Evolutionary conservation across 768 basidiomycete species (phyloP), one percentile per base, ranked within the genome.

Genomic region (Mycena vitilis): DNA sequence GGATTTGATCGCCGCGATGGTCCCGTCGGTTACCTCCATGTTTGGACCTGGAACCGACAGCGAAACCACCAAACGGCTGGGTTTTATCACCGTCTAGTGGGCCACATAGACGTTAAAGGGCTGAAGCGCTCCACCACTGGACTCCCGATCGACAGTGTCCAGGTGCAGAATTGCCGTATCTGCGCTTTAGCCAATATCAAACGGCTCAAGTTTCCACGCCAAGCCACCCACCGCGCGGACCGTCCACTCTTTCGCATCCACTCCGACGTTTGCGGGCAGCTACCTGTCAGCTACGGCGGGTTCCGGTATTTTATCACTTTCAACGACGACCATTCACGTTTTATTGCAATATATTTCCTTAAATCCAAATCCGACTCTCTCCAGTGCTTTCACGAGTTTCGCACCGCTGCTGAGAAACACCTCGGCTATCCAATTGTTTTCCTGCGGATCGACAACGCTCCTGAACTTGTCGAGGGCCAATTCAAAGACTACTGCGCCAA

Each of bases 221-320:
- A 66, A 55, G 56, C 65, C 20, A 30, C 38, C 4, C 40, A 62
- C 16, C 66, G 62, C 9, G 66, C 70, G 10, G 60, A 68, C 49
- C 66, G 61, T 7, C 55, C 56, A 12, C 62, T 71, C 9, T 71
- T 68, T 44, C 64, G 68, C 9, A 59, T 73, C 34, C 72, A 74
- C 47, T 71, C 40, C 18, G 66, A 75, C 37, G 55, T 75, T 1
- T 75, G 73, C 57, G 73, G 75, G 3, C 72, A 72, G 2, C 34
- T 66, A 2, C 70, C 66, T 18, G 20, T 57, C 30, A 34, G 70
- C 0, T 25, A 73, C 1, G 65, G 71, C 0, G 71, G 70, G 2
- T 59, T 66, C 20, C 45, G 30, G 0, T 79, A 79, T 48, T 77
- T 75, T 47, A 63, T 74, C 15, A 73, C 72, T 0, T 80, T 76